Conservation (phyloP, 371 early-diverging fungal species). For the Mortierella sp. region DNA sequence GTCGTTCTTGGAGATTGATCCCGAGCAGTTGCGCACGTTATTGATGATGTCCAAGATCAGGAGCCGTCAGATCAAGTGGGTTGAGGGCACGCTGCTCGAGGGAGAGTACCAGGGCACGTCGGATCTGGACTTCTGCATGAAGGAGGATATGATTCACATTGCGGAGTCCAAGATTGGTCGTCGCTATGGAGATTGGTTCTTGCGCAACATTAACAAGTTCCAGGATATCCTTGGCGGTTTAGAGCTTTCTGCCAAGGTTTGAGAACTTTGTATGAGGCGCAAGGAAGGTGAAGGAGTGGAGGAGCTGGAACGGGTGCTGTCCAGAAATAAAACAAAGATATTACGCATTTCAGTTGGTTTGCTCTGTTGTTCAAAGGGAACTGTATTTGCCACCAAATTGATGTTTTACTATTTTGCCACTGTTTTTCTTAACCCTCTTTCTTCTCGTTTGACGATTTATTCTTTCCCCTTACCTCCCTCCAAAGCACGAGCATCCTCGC, state of each 20-base stretch:
- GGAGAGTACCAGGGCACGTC: slow-evolving; percentile 86
- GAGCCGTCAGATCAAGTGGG: slow-evolving; percentile 91
- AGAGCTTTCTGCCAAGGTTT: slow-evolving; percentile 29
- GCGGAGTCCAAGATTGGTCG: slow-evolving; percentile 95
- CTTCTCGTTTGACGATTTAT: not conserved
- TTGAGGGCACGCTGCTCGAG: slow-evolving; percentile 76
- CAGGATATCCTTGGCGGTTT: slow-evolving; percentile 59
- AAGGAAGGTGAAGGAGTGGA: no score
- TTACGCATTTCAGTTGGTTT: no score
- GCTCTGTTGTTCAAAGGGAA: not conserved
- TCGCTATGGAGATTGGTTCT: slow-evolving; percentile 95
- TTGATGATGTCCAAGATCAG: slow-evolving; percentile 94
- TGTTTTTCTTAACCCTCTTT: not conserved
- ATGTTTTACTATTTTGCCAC: not conserved
- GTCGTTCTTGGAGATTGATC: slow-evolving; percentile 86
- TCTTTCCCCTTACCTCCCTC: not conserved
- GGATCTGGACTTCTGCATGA: slow-evolving; percentile 94
- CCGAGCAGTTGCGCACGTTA: slow-evolving; percentile 79
- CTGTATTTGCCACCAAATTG: slow-evolving; percentile 10
- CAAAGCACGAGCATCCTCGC: not conserved
- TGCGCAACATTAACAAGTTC: slow-evolving; percentile 92
- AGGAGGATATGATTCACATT: slow-evolving; percentile 93
- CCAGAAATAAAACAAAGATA: not conserved
- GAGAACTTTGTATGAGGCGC: no score
- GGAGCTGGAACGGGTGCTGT: not conserved